These are phyloP conservation scores for Populus hybrid DNA, from an alignment of 441 rosid species.

Conservation along the genomic window DNA sequence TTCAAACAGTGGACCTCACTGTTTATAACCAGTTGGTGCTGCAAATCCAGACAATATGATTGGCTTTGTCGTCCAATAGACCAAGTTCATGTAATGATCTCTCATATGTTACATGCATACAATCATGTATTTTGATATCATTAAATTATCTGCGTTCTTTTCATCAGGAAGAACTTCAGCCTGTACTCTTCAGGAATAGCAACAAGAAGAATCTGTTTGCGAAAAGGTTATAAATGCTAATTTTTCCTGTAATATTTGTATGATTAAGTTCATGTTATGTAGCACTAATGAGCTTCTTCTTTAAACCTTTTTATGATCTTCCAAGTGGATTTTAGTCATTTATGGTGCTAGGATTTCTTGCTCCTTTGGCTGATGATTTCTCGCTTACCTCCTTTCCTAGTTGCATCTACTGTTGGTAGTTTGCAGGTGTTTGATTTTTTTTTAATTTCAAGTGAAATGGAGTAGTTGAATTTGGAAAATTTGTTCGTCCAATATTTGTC, in stretches of 20 bases:
- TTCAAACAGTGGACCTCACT: constrained; percentile 37
- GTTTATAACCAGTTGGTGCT: not conserved
- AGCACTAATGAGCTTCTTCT: not conserved
- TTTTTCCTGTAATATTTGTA: not conserved
- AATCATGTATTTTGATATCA: not conserved
- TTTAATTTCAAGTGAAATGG: constrained; percentile 88
- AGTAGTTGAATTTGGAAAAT: constrained; percentile 77
- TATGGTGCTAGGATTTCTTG: not conserved
- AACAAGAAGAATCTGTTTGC: constrained; percentile 67
- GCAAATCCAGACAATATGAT: constrained; percentile 28
- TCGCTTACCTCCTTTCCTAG: not conserved
- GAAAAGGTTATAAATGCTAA: constrained; percentile 51
- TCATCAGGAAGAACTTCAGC: constrained; percentile 77
- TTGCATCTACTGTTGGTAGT: not conserved
- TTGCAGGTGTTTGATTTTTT: constrained; percentile 64
- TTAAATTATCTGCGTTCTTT: not conserved
- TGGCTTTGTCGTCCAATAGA: constrained; percentile 87
- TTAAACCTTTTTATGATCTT: not conserved
- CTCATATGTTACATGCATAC: not conserved
- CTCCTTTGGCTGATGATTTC: not conserved
- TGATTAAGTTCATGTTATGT: not conserved
- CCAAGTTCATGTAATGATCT: not conserved
- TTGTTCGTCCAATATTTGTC: constrained; percentile 39
- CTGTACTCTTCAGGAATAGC: constrained; percentile 73
- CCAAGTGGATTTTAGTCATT: not conserved